Percentiles rank a stretch among this genome's conserved stretches.
phyloP scores from a whole-genome alignment of 1,284 basidiomycete genomes.

The Coniferiporia weirii region DNA sequence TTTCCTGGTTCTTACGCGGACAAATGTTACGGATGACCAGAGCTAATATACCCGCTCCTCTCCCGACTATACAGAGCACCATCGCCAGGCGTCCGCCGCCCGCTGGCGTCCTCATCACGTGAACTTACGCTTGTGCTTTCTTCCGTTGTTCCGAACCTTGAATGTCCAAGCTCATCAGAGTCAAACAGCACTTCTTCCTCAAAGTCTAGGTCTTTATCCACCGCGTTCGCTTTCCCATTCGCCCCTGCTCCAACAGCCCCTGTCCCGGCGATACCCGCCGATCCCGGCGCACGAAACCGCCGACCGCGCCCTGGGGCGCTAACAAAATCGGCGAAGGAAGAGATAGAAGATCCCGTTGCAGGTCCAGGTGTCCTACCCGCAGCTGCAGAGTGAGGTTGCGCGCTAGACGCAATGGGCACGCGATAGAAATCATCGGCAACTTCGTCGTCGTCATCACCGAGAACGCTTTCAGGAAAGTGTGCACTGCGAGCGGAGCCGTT shows the following conservation, averaged over 20 bases:
- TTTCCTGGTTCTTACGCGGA: background rate
- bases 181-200: constrained; percentile 22
- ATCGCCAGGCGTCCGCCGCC: constrained; percentile 9
- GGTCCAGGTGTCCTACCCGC: constrained; percentile 19
- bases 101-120: constrained; percentile 17
- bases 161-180: constrained; percentile 19
- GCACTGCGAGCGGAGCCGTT: constrained; percentile 39
- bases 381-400: constrained; percentile 16
- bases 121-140: constrained; percentile 21
- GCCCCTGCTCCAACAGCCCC: background rate
- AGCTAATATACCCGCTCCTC: constrained; percentile 12
- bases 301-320: constrained; percentile 37
- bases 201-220: constrained; percentile 16
- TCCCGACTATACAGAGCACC: constrained; percentile 3
- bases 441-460: constrained; percentile 35
- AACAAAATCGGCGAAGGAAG: constrained; percentile 56
- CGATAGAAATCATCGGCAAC: constrained; percentile 62
- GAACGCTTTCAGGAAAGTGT: constrained; percentile 41
- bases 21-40: constrained; percentile 2
- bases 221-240: constrained; percentile 4
- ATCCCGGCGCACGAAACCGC: constrained; percentile 5
- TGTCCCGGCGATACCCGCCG: background rate
- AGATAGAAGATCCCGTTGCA: constrained; percentile 30
- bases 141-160: constrained; percentile 18
- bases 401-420: constrained; percentile 45